Evolutionary conservation across 305 asterid species (phyloP).

Genomic region (Fraxinus sp.): DNA sequence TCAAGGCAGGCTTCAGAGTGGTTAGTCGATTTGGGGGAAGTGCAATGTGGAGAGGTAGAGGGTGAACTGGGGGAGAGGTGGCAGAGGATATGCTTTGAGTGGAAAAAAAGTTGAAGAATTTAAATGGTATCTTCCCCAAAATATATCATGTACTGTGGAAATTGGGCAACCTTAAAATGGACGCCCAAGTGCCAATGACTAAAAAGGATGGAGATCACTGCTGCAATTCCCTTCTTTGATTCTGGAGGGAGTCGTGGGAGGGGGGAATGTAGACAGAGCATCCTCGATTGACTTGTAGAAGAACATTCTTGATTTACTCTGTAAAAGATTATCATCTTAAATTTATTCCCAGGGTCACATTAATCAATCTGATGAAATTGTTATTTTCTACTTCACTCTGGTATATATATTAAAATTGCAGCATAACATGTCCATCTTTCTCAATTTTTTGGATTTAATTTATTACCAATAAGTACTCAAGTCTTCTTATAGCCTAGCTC

Average conservation of each 20-base stretch:
- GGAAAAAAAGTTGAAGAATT: background rate
- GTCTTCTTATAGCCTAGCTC: constrained; percentile 15
- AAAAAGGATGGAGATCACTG: background rate
- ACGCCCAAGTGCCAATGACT: background rate
- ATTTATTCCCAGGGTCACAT: background rate
- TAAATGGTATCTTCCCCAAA: background rate
- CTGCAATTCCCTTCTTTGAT: background rate
- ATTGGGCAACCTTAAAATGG: background rate
- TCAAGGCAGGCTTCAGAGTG: background rate
- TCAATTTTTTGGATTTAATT: constrained; percentile 6
- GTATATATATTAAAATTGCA: background rate
- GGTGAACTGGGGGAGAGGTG: background rate
- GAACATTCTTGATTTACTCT: background rate
- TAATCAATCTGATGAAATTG: background rate
- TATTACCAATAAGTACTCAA: background rate
- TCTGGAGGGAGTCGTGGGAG: background rate
- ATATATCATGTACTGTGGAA: background rate
- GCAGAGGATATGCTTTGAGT: background rate
- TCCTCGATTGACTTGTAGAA: background rate
- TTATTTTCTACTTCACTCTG: background rate
- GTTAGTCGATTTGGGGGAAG: background rate
- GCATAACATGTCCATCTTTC: background rate
- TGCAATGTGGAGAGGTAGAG: background rate
- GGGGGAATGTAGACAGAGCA: background rate
- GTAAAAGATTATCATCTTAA: background rate